Percentiles rank a stretch among this genome's conserved stretches.
phyloP scores from a whole-genome alignment of 148 eudicot genomes.

The Arctostaphylos glauca region DNA sequence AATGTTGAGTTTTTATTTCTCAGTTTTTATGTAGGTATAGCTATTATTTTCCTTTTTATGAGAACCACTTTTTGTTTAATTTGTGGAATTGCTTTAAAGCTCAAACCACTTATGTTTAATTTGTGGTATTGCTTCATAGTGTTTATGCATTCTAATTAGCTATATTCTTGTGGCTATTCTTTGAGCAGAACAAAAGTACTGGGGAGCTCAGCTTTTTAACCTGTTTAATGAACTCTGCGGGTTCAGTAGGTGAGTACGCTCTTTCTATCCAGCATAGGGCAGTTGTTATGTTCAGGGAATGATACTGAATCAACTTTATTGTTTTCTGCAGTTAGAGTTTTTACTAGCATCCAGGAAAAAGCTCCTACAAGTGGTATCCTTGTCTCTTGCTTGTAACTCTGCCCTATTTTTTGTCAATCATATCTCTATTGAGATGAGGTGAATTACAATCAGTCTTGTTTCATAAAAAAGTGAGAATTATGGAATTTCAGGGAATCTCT shows the following conservation, averaged over 20 bases:
- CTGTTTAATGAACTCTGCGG: slow-evolving; percentile 83
- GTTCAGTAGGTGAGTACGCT: slow-evolving; percentile 74
- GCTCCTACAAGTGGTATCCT: slow-evolving; percentile 91
- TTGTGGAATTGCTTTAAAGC: too few species aligned
- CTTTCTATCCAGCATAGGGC: not conserved
- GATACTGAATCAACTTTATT: slow-evolving; percentile 1
- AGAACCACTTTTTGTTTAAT: not conserved
- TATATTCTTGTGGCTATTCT: not conserved
- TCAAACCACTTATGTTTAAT: not conserved
- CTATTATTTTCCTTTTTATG: not conserved
- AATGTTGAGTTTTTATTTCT: not conserved
- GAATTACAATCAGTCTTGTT: not conserved
- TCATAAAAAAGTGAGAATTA: not conserved
- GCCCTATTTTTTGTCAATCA: not conserved
- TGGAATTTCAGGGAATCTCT: too few species aligned
- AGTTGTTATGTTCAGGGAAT: slow-evolving; percentile 2
- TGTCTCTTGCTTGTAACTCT: slow-evolving; percentile 8
- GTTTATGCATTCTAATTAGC: not conserved
- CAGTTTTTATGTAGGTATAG: not conserved
- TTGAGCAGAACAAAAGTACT: slow-evolving; percentile 82
- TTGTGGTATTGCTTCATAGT: not conserved
- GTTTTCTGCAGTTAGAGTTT: slow-evolving; percentile 74
- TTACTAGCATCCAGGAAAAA: slow-evolving; percentile 93
- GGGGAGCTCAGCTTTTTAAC: slow-evolving; percentile 93
- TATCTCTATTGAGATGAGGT: not conserved